Conservation (phyloP, 768 basidiomycete species). For the Phylloporus rhodoxanthus region DNA sequence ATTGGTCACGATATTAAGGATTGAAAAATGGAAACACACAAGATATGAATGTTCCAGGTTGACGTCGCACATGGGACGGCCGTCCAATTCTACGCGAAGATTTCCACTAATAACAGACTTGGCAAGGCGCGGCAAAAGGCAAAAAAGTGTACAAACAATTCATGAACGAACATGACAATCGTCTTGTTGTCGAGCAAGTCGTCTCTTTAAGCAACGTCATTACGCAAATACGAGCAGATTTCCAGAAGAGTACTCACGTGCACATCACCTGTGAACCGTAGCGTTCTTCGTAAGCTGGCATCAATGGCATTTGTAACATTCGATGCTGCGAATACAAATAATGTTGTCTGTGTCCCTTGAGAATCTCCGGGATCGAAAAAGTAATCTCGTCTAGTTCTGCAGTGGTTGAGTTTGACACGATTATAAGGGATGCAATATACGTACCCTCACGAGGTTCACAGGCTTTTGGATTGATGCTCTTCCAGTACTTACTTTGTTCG, state of each 20-base stretch:
- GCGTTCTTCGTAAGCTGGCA: slow-evolving; percentile 60
- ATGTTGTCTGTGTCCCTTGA: slow-evolving; percentile 85
- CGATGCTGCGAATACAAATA: slow-evolving; percentile 69
- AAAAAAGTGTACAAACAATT: slow-evolving; percentile 62
- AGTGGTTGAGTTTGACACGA: not conserved
- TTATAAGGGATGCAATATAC: not conserved
- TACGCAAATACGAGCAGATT: not conserved
- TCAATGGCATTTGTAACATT: slow-evolving; percentile 78
- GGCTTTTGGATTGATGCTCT: slow-evolving; percentile 71
- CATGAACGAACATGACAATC: slow-evolving; percentile 84
- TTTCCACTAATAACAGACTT: slow-evolving; percentile 59
- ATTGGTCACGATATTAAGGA: not conserved
- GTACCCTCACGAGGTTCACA: slow-evolving; percentile 79
- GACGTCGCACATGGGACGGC: slow-evolving; percentile 64
- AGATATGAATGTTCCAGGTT: slow-evolving; percentile 80
- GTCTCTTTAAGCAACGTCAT: slow-evolving; percentile 38
- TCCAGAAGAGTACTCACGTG: slow-evolving; percentile 58
- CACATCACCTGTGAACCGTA: slow-evolving; percentile 84
- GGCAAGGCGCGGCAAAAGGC: not conserved
- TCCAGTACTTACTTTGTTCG: slow-evolving; percentile 91
- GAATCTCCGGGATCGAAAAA: slow-evolving; percentile 72
- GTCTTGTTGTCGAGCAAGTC: slow-evolving; percentile 76
- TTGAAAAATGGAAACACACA: slow-evolving; percentile 36
- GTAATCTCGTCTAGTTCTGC: slow-evolving; percentile 57
- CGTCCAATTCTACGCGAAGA: slow-evolving; percentile 75